Percentiles rank a stretch among this genome's conserved stretches.
Conservation (phyloP, 164 flowering plant genomes). For the Buxus sempervirens region DNA sequence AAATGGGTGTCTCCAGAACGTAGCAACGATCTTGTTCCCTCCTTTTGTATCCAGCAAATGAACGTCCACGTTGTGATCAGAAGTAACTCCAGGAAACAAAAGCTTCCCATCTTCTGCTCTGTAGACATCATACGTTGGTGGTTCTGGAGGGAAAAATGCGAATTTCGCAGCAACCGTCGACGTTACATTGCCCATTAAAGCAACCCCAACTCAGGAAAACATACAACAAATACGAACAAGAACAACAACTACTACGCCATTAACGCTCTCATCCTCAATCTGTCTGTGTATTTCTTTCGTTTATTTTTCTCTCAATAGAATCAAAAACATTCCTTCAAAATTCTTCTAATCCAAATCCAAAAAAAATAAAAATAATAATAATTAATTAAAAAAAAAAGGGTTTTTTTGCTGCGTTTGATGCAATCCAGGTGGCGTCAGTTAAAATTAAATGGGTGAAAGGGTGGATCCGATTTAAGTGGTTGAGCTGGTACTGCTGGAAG, state of each 20-base stretch:
- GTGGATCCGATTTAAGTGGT: slow-evolving; percentile 59
- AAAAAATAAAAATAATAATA: not conserved
- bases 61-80: slow-evolving; percentile 72
- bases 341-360: not conserved
- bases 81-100: slow-evolving; percentile 55
- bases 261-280: not conserved
- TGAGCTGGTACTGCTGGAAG: slow-evolving; percentile 32
- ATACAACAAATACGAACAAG: not conserved
- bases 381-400: not conserved
- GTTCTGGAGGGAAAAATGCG: slow-evolving; percentile 96
- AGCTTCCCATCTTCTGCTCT: slow-evolving; percentile 54
- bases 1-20: slow-evolving; percentile 83
- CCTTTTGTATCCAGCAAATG: slow-evolving; percentile 72
- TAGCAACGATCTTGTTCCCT: slow-evolving; percentile 81
- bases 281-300: not conserved
- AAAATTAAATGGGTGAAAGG: slow-evolving; percentile 15
- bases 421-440: slow-evolving; percentile 17
- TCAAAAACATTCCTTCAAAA: not conserved
- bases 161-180: slow-evolving; percentile 80
- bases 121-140: slow-evolving; percentile 80
- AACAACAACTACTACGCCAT: slow-evolving; percentile 4
- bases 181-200: slow-evolving; percentile 82
- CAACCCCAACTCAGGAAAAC: not conserved
- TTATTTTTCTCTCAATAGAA: not conserved
- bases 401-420: slow-evolving; percentile 1